A percentile compares a stretch with the other conserved stretches of the same genome.
These are phyloP conservation scores for Cicer pinnatifidum DNA, from an alignment of 306 rosid species.

Conservation along the genomic window DNA sequence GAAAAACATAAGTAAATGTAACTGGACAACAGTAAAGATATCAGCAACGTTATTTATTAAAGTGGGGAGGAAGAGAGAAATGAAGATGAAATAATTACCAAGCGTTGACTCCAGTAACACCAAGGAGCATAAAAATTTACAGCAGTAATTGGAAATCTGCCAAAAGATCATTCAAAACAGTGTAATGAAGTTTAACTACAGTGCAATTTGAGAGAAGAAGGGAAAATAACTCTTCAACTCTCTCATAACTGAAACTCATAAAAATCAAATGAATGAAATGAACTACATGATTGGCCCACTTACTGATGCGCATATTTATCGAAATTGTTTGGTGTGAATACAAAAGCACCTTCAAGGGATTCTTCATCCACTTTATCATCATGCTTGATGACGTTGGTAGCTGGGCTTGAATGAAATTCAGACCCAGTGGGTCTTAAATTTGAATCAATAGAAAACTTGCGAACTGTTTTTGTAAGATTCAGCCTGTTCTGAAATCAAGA, in stretches of 20 bases:
- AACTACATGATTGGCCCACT: slow-evolving; percentile 52
- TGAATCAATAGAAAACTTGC: slow-evolving; percentile 82
- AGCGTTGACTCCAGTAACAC: slow-evolving; percentile 98
- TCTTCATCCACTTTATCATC: slow-evolving; percentile 75
- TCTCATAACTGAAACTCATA: slow-evolving; percentile 24
- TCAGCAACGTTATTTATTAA: slow-evolving; percentile 30
- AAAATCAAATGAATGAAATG: slow-evolving; percentile 35
- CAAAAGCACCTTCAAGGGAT: slow-evolving; percentile 65
- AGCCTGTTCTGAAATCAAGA: slow-evolving; percentile 86
- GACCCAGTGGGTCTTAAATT: slow-evolving; percentile 73
- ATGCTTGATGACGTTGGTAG: slow-evolving; percentile 67
- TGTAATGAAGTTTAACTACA: slow-evolving; percentile 28
- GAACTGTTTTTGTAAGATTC: slow-evolving; percentile 91
- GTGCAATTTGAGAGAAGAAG: slow-evolving; percentile 11
- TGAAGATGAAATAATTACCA: slow-evolving; percentile 64
- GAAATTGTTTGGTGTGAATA: slow-evolving; percentile 59
- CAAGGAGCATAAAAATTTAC: slow-evolving; percentile 96
- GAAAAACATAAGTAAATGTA: slow-evolving; percentile 29
- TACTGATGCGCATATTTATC: slow-evolving; percentile 76
- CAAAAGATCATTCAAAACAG: slow-evolving; percentile 42
- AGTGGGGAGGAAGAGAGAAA: slow-evolving; percentile 10
- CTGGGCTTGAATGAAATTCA: slow-evolving; percentile 76
- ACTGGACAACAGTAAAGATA: slow-evolving; percentile 29
- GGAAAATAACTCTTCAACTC: slow-evolving; percentile 32
- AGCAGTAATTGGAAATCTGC: slow-evolving; percentile 75